These are phyloP conservation scores for Penicillium paradoxum DNA, from an alignment of 495 filamentous ascomycete species.

Conservation along the genomic window DNA sequence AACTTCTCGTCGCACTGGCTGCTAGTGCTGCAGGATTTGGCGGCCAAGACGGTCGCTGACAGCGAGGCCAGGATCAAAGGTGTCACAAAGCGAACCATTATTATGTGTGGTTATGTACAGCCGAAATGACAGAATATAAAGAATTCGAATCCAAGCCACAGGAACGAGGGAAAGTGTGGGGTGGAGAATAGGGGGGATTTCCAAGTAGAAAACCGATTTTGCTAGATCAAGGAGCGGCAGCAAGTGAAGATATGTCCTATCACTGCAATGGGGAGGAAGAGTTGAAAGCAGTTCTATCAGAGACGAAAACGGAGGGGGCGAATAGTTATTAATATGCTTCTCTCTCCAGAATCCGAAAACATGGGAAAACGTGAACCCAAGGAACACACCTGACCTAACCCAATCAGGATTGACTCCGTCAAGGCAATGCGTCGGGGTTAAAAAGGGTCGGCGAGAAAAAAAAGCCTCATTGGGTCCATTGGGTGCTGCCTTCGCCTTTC, in stretches of 20 bases:
- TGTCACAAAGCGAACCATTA: slow-evolving; percentile 35
- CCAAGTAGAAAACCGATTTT: neutral
- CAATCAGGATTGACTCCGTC: too few species aligned
- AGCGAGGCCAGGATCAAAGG: slow-evolving; percentile 32
- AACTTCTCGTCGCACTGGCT: slow-evolving; percentile 59
- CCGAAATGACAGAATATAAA: slow-evolving; percentile 17
- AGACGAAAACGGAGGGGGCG: slow-evolving; percentile 3
- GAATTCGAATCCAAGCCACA: slow-evolving; percentile 6
- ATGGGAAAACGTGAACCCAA: too few species aligned
- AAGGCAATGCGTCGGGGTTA: too few species aligned
- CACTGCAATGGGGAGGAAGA: slow-evolving; percentile 3
- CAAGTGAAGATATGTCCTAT: slow-evolving; percentile 3
- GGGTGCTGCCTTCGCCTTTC: too few species aligned
- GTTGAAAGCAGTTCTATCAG: neutral
- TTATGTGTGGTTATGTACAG: slow-evolving; percentile 14
- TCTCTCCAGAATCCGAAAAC: neutral
- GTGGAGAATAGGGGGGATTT: neutral
- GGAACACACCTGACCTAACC: too few species aligned
- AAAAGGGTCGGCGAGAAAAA: neutral
- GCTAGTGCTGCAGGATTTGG: slow-evolving; percentile 47
- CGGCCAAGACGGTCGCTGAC: slow-evolving; percentile 34
- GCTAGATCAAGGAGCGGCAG: slow-evolving; percentile 3
- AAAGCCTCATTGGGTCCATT: neutral
- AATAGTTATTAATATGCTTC: slow-evolving; percentile 2
- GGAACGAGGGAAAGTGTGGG: slow-evolving; percentile 4